Evolutionary conservation across 106 monocot species (phyloP), one percentile per base, ranked within the genome.

Genomic region (Hemerocallis citrina): DNA sequence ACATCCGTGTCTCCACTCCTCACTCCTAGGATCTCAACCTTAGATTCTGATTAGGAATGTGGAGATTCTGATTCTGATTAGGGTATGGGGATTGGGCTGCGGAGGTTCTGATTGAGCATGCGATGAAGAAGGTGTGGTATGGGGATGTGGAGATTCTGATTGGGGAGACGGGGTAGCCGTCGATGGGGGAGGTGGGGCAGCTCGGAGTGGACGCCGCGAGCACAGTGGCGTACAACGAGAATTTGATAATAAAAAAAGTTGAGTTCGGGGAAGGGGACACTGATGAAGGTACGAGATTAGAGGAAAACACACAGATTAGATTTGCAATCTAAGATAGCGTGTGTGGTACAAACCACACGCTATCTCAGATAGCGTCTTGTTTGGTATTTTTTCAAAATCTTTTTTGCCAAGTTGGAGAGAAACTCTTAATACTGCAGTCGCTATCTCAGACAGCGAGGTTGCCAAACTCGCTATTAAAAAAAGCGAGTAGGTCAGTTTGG

Each of bases 161-260:
- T 9, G 93, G 89, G 9, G 93, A 94, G 80, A 89, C 93, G 0
- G 93, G 93, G 10, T 94, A 89, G 89, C 93, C 93, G 13, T 68
- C 89, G 20, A 39, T 1, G 22, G 89, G 44, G 0, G 93, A 89
- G 27, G 55, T 82, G 3, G 76, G 72, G 3, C 89, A 86, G 74
- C 4, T 55, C 16, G 93, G 75, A 0, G 89, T 85, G 11, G 63
- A 61, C 32, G 34, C 46, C 0, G 72, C 50, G 11, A 60, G 68
- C 45, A 89, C 93, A 4, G 54, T 21, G 45, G 40, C 74, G 7
- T 94, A 45, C 70, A 89, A 85, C 62, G 69, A 58, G 7, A 72
- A 78, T 42, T 35, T 94, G 34, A 75, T 89, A n/a, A n/a, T n/a
- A n/a, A 29, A 22, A 61, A 45, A 55, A 61, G 16, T 81, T 89